Evolutionary conservation across 257 asterid genomes (phyloP).

Genomic region (Penstemon davidsonii): DNA sequence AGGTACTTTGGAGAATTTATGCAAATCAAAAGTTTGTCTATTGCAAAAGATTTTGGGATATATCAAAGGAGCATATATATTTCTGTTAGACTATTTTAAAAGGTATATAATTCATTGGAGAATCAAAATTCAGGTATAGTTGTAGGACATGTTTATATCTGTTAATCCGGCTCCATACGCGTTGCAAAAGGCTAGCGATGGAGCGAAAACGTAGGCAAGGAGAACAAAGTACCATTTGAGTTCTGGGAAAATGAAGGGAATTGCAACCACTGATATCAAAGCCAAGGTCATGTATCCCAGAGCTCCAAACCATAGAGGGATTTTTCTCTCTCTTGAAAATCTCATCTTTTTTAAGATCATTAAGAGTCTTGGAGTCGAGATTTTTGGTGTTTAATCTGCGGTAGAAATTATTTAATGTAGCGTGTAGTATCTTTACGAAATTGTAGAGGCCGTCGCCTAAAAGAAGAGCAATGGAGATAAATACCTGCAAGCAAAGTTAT

Average conservation of each 20-base stretch:
- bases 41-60: too few relatives aligned
- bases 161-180: constrained; percentile 85
- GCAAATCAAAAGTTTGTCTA: too few relatives aligned
- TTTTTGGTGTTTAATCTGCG: constrained; percentile 36
- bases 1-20: too few relatives aligned
- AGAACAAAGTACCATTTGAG: constrained; percentile 74
- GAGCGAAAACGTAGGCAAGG: constrained; percentile 58
- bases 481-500: constrained; percentile 61
- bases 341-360: constrained; percentile 38
- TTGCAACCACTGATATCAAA: constrained; percentile 41
- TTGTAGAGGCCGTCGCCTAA: constrained; percentile 87
- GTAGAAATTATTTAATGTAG: constrained; percentile 46
- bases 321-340: constrained; percentile 48
- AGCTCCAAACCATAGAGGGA: constrained; percentile 59
- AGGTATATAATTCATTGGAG: too few relatives aligned
- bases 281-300: constrained; percentile 51
- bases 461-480: constrained; percentile 76
- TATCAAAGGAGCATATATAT: too few relatives aligned
- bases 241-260: constrained; percentile 62
- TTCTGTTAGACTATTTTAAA: too few relatives aligned
- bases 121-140: too few relatives aligned
- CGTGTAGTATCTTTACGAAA: constrained; percentile 55
- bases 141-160: constrained; percentile 76
- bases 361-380: constrained; percentile 25
- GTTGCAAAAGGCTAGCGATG: constrained; percentile 72